Evolutionary conservation across 2,329 filamentous ascomycete species (phyloP).

Genomic region (Penicillium hesseltinei): DNA sequence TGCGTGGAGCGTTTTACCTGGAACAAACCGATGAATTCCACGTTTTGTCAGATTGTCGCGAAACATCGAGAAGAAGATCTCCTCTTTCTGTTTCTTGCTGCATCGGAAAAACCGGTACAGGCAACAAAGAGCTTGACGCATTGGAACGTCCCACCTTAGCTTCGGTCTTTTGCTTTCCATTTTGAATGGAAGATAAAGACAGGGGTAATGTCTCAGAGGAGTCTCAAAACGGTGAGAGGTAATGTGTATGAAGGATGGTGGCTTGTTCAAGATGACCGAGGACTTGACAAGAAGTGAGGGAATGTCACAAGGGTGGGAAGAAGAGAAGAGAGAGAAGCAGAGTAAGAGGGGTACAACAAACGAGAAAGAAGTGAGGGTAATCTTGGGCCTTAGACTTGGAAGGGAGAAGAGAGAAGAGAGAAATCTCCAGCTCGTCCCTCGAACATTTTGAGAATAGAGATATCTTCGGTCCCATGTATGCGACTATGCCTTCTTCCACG

Average conservation of each 20-base stretch:
- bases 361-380: not conserved
- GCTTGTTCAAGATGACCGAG: not conserved
- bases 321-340: not conserved
- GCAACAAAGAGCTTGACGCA: constrained; percentile 26
- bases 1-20: constrained; percentile 8
- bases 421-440: not conserved
- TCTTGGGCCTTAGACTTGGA: not conserved
- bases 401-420: not conserved
- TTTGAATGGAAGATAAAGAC: not conserved
- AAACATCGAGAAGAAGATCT: constrained; percentile 31
- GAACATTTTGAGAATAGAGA: not conserved
- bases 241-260: not conserved
- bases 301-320: not conserved
- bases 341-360: not conserved
- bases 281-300: not conserved
- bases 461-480: not conserved
- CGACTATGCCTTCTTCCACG: not conserved
- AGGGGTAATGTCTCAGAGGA: not conserved
- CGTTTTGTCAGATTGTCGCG: constrained; percentile 15
- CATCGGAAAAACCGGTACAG: constrained; percentile 25
- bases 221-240: not conserved
- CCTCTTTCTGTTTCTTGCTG: constrained; percentile 5
- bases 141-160: constrained; percentile 19
- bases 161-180: not conserved
- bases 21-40: constrained; percentile 19